phyloP scores from a whole-genome alignment of 2,329 filamentous ascomycete genomes.

The Penicillium sp. region DNA sequence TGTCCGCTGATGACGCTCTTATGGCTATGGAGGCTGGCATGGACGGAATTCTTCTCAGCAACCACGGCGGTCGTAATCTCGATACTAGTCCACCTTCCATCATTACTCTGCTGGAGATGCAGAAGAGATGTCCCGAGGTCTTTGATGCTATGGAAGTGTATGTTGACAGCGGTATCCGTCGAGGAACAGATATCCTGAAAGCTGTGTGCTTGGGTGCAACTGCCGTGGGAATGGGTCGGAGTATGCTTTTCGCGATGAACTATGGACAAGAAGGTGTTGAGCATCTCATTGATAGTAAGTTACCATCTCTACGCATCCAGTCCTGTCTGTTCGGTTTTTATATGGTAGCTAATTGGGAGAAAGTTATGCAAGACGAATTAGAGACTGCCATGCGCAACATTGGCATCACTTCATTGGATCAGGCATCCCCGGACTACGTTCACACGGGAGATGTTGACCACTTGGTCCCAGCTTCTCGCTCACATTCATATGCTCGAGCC shows the following conservation, averaged over 20 bases:
- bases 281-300: constrained; percentile 57
- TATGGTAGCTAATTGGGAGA: constrained; percentile 3
- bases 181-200: constrained; percentile 58
- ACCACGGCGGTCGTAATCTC: constrained; percentile 59
- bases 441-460: constrained; percentile 54
- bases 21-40: constrained; percentile 51
- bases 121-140: constrained; percentile 51
- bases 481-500: constrained; percentile 45
- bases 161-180: constrained; percentile 55
- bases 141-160: constrained; percentile 54
- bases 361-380: constrained; percentile 49
- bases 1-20: constrained; percentile 57
- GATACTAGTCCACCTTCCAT: constrained; percentile 54
- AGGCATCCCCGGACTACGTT: constrained; percentile 46
- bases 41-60: constrained; percentile 58
- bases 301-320: neutral
- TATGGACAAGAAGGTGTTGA: constrained; percentile 58
- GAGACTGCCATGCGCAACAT: constrained; percentile 51
- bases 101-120: constrained; percentile 54
- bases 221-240: constrained; percentile 56
- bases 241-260: constrained; percentile 54
- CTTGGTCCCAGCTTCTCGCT: constrained; percentile 43
- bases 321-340: neutral
- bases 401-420: constrained; percentile 47
- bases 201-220: constrained; percentile 55